Evolutionary conservation across 345 rosid genomes (phyloP), one percentile per base, ranked within the genome.

Genomic region (Odontarrhena argentea): DNA sequence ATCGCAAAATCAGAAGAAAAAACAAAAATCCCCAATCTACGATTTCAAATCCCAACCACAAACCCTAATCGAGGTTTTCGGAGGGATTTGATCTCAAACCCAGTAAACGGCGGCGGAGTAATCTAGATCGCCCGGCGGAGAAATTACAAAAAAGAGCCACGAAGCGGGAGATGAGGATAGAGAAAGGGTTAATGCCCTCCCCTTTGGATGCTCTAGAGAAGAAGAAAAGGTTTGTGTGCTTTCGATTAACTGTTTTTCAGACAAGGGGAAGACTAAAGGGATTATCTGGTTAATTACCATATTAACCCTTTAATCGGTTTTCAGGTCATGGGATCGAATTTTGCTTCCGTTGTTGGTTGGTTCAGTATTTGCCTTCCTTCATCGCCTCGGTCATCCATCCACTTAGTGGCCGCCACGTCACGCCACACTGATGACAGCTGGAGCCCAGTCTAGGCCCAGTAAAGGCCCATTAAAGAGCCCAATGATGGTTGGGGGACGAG

Each of bases 11-110:
- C 62, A 13, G 22, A 18, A 18, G 22, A 18, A 18, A 18, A 18
- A 18, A 18, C 44, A 10, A 57, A 45, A 37, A 2, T 45, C 57
- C 12, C 24, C 45, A 40, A 18, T 47, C 60, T 18, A 40, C 24
- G 69, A 62, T 53, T 49, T n/a, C 62, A 30, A 68, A 69, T 47
- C 49, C 7, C 1, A 12, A 5, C 32, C 18, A 62, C 64, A 71
- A 76, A 75, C 82, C 79, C 79, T 75, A 79, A 48, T 63, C 14
- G 47, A 28, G 52, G 54, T 52, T 37, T 60, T 25, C 26, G 15
- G 7, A 5, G 52, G 50, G 54, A 61, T 18, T 65, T 41, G 68
- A 67, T 30, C 28, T 46, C 8, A 42, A 51, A 12, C 35, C n/a
- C 12, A 9, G 7, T 4, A 47, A 12, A 9, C 43, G 15, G 25